Base-by-base conservation (phyloP, 1,139 yeast species). In the Sugiyamaella castrensis region DNA sequence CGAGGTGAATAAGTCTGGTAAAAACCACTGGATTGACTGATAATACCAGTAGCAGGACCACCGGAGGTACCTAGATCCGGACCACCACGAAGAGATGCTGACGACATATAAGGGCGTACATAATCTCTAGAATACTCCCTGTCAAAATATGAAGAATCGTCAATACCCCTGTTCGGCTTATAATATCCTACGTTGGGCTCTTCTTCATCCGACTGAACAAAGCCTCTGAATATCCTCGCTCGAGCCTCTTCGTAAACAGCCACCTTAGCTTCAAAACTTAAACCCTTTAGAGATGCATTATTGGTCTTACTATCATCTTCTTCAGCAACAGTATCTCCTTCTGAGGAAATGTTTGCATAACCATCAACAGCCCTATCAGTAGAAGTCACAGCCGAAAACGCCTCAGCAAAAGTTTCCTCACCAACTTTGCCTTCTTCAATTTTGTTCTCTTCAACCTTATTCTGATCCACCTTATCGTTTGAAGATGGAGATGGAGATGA, bases 181-280 rank as follows among this genome's bases (percentile, higher is more conserved):
- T 41, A 31, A 2, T 47, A 16, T 10, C 28, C 28, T 30, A 30
- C 43, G 7, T 19, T 30, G 19, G 43, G 26, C 2, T 35, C 66
- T 4, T 57, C 67, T 2, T 60, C 64, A 1, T 63, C 70, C 2
- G 61, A 66, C 2, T 66, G 67, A 1, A 29, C 52, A 34, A 53
- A 54, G 16, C 51, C 66, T 24, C 68, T 69, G 59, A 76, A 76
- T 9, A 76, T 76, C 46, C 75, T 65, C 29, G 75, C 77, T 40
- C 81, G 63, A 9, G 75, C 71, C 55, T 69, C 70, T 57, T 69
- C 69, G 56, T 76, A 75, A 19, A 71, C 65, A 9, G 73, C 75
- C 49, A 73, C 75, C 45, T 73, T 57, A 1, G 63, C 57, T 39
- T 59, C 68, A n/a, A 64, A 50, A 4, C 55, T 52, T n/a, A 55